Percentiles rank a stretch among this genome's conserved stretches.
These are phyloP conservation scores for Rhazya stricta DNA, from an alignment of 257 asterid species.

Conservation along the genomic window DNA sequence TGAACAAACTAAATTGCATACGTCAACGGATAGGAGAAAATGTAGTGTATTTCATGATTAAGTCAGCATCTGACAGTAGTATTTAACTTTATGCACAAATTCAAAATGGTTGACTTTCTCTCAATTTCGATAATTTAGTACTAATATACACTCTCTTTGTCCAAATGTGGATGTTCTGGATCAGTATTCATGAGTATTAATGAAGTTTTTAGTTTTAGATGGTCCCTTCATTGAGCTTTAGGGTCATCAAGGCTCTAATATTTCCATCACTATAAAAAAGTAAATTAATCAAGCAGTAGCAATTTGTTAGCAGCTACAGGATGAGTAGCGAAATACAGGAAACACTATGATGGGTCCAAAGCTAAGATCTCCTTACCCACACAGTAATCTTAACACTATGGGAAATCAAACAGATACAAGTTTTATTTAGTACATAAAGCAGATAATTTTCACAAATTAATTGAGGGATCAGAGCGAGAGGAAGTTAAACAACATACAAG, in stretches of 20 bases:
- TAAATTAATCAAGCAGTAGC: no score
- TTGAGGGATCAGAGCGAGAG: not conserved
- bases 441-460: not conserved
- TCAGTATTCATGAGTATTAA: no score
- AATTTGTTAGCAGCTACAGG: no score
- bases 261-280: no score
- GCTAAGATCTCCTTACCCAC: not conserved
- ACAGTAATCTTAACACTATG: not conserved
- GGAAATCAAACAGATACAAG: not conserved
- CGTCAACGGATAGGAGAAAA: not conserved
- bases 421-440: not conserved
- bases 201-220: no score
- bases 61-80: not conserved
- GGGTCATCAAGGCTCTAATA: no score
- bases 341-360: not conserved
- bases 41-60: not conserved
- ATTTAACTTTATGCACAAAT: conserved; percentile 1
- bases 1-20: not conserved
- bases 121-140: no score
- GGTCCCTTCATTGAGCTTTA: no score
- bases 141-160: no score
- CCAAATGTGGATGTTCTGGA: no score
- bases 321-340: not conserved
- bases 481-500: conserved; percentile 34
- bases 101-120: no score